phyloP scores from a whole-genome alignment of 768 basidiomycete species.

The Xerocomus brunneocitrinus region DNA sequence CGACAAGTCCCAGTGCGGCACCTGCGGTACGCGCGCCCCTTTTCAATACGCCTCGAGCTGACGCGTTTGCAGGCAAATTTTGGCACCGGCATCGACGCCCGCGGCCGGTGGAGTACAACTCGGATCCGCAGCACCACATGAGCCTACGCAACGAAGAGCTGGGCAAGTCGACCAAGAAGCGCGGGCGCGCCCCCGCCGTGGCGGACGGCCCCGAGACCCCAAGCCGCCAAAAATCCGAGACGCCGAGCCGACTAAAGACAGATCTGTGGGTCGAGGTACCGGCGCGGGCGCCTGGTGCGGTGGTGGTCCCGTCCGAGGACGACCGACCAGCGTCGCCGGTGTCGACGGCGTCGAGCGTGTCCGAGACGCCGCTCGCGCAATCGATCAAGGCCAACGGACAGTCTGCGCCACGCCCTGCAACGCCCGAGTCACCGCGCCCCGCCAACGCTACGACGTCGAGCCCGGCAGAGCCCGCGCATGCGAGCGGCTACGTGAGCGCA shows the following conservation, averaged over 20 bases:
- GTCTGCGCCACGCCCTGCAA: conserved; percentile 21
- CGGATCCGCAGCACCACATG: conserved; percentile 66
- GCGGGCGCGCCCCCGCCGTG: conserved; percentile 23
- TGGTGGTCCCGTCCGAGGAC: conserved; percentile 27
- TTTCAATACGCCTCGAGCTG: neutral
- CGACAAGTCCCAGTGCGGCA: conserved; percentile 85
- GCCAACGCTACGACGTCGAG: conserved; percentile 1
- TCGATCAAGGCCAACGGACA: conserved; percentile 53
- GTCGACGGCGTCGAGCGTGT: conserved; percentile 67
- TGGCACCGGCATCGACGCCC: conserved; percentile 83
- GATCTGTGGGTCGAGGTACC: conserved; percentile 36
- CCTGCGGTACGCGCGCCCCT: conserved; percentile 65
- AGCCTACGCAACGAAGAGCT: conserved; percentile 56
- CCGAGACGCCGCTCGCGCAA: conserved; percentile 66
- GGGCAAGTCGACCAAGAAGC: conserved; percentile 53
- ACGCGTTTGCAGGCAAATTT: conserved; percentile 61
- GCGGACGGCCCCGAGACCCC: conserved; percentile 53
- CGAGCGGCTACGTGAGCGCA: conserved; percentile 28
- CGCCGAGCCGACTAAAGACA: conserved; percentile 39
- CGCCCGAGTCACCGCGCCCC: conserved; percentile 23
- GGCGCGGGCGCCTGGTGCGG: conserved; percentile 30
- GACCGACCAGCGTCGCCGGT: conserved; percentile 67
- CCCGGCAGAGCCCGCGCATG: neutral
- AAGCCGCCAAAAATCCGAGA: conserved; percentile 28
- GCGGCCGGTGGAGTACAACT: conserved; percentile 74